Base-by-base conservation (phyloP, 345 rosid genomes). In the Atalantia buxifolia region DNA sequence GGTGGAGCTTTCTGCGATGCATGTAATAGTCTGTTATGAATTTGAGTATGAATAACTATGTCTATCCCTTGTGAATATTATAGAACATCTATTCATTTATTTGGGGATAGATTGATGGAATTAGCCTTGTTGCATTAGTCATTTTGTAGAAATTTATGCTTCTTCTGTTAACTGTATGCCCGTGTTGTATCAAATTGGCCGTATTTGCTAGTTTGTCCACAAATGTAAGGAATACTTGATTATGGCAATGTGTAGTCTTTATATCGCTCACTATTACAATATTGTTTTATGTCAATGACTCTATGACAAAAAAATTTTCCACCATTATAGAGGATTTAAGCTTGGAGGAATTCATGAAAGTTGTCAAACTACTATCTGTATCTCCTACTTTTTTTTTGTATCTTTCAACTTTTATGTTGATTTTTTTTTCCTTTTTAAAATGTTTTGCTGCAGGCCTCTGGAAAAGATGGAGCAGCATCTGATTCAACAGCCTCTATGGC, bases 401-500 rank as follows among this genome's bases (percentile, higher is more conserved):
- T 45, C 50, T 45, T 45, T 45, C 4, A 45, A 45, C 50, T 12
- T 45, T 45, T 45, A 48, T 24, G 27, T 25, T 66, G 12, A n/a
- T 10, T 35, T 56, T 25, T 59, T 66, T 40, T 9, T 18, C 24
- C 12, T 1, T 9, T 45, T 42, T 9, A 53, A 55, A 6, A 19
- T 24, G 7, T 69, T 83, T 35, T 48, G 38, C 78, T 45, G 56
- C 76, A 88, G 91, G 69, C 78, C 71, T 78, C 81, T 63, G 80
- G 73, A 72, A 81, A 79, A 62, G 80, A 75, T 75, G 86, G 76
- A 76, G 9, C 72, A 53, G 66, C 77, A 9, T 69, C 87, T 69
- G 79, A 79, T 59, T 80, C 76, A 24, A 77, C 82, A 22, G 66
- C 84, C 74, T 56, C 74, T 12, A 55, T 59, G 71, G 62, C 71